phyloP scores from a whole-genome alignment of 2,329 filamentous ascomycete genomes.

The Thelonectria olida region DNA sequence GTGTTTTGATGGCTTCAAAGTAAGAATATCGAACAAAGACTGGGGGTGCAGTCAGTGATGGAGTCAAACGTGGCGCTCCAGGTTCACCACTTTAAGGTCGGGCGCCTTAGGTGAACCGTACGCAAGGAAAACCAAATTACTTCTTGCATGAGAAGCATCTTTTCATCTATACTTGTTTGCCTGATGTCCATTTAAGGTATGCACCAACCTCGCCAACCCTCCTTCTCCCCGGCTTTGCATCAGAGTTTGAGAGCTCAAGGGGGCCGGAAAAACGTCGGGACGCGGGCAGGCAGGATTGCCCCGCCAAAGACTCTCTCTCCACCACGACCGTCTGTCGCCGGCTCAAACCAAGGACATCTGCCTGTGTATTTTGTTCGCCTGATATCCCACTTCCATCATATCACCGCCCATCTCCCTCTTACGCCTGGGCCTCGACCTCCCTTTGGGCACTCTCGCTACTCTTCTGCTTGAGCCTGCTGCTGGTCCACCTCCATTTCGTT shows the following conservation, averaged over 20 bases:
- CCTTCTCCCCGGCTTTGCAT: background rate
- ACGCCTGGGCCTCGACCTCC: slow-evolving; percentile 23
- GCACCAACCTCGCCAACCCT: background rate
- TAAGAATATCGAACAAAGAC: too few species aligned
- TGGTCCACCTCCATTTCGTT: slow-evolving; percentile 12
- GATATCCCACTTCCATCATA: slow-evolving; percentile 37
- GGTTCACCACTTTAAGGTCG: too few species aligned
- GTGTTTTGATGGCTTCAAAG: too few species aligned
- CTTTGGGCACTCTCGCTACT: slow-evolving; percentile 17
- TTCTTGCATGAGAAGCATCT: background rate
- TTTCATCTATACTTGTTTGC: background rate
- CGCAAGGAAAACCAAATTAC: too few species aligned
- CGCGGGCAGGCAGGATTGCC: slow-evolving; percentile 38
- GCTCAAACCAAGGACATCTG: slow-evolving; percentile 31
- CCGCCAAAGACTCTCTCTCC: slow-evolving; percentile 42
- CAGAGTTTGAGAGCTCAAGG: slow-evolving; percentile 2
- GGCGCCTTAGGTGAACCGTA: too few species aligned
- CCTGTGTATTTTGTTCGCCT: slow-evolving; percentile 40
- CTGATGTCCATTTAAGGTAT: slow-evolving; percentile 8
- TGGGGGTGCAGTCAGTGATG: too few species aligned
- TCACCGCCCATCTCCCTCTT: slow-evolving; percentile 29
- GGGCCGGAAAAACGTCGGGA: slow-evolving; percentile 45
- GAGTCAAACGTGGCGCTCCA: too few species aligned
- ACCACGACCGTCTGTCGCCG: slow-evolving; percentile 22
- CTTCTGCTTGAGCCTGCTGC: slow-evolving; percentile 17